These are phyloP conservation scores for Lasiosphaeria hispida DNA, from an alignment of 495 filamentous ascomycete species.

Conservation along the genomic window DNA sequence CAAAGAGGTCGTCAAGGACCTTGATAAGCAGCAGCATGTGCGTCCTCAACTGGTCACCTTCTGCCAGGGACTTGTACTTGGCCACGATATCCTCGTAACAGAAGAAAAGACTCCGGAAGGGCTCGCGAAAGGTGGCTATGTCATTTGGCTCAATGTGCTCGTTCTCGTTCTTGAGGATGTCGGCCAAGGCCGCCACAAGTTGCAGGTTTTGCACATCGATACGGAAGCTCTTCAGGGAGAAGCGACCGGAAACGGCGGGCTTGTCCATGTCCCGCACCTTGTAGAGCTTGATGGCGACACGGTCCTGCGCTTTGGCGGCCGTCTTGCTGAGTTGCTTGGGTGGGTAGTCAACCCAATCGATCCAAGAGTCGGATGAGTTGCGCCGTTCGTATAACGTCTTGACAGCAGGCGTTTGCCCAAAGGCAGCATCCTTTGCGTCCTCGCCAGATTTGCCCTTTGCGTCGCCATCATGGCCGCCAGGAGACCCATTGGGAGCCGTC, in stretches of 20 bases:
- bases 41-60: not conserved
- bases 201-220: not conserved
- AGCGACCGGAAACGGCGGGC: not conserved
- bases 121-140: not conserved
- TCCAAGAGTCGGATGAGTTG: not conserved
- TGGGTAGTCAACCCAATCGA: not conserved
- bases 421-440: not conserved
- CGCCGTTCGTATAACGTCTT: not conserved
- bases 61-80: not conserved
- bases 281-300: not conserved
- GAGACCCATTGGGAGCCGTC: not conserved
- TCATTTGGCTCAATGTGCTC: not conserved
- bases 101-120: not conserved
- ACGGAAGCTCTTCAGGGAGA: not conserved
- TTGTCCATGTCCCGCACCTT: not conserved
- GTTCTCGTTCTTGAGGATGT: not conserved
- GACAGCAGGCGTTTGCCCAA: not conserved
- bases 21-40: not conserved
- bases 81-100: not conserved
- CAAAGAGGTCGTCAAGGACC: not conserved
- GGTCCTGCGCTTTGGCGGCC: not conserved
- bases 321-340: not conserved
- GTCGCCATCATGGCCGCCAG: not conserved
- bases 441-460: not conserved
- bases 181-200: not conserved